A percentile compares a stretch with the other conserved stretches of the same genome.
These are phyloP conservation scores for Spergularia marina DNA, from an alignment of 148 eudicot species.

Conservation along the genomic window DNA sequence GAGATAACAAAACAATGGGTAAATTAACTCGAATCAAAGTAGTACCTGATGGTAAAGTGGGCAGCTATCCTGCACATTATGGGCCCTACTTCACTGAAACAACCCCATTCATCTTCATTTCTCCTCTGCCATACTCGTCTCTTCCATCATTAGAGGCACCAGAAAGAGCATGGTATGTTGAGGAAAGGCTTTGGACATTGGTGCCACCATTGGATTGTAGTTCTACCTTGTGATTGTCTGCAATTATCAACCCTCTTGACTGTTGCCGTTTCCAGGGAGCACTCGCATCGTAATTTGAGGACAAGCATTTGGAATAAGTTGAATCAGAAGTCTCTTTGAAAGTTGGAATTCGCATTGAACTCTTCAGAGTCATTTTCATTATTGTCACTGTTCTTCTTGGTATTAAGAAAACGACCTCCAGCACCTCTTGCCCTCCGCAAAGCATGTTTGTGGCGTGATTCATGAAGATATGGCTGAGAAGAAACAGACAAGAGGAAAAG, in stretches of 20 bases:
- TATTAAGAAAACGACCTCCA: conserved; percentile 74
- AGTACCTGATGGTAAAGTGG: conserved; percentile 2
- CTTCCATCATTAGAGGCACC: conserved; percentile 24
- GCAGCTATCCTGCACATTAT: conserved; percentile 21
- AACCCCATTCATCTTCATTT: conserved; percentile 35
- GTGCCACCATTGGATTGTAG: conserved; percentile 24
- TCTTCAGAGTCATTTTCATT: conserved; percentile 27
- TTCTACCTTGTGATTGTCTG: conserved; percentile 25
- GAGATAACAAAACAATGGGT: background rate
- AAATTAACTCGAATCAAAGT: background rate
- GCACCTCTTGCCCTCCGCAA: conserved; percentile 73
- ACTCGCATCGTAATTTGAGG: conserved; percentile 22
- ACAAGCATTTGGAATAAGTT: conserved; percentile 22
- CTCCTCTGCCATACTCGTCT: conserved; percentile 33
- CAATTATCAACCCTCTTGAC: conserved; percentile 17
- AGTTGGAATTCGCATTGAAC: conserved; percentile 20
- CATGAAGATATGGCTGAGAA: conserved; percentile 73
- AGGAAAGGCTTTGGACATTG: conserved; percentile 26
- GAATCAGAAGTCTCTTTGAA: conserved; percentile 30
- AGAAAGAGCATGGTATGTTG: conserved; percentile 31
- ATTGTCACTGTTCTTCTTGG: conserved; percentile 41
- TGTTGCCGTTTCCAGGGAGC: conserved; percentile 26
- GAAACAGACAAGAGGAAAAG: background rate
- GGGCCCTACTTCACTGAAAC: conserved; percentile 34
- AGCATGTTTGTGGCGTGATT: conserved; percentile 75